Evolutionary conservation across 2,329 filamentous ascomycete genomes (phyloP).

Genomic region (Calonectria pseudoreteaudii): DNA sequence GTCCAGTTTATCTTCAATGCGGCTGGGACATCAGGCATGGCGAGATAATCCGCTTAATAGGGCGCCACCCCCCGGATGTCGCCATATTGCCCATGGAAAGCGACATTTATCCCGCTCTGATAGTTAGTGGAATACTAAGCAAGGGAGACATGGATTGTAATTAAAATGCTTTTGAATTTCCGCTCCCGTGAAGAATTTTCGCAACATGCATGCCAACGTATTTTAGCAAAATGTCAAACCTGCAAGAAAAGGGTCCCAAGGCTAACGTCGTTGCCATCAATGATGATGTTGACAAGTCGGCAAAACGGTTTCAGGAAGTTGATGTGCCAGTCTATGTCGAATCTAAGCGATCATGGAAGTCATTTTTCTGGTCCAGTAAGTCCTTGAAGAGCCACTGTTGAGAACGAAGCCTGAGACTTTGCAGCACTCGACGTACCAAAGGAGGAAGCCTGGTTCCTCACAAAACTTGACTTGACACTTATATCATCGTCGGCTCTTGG

Average conservation of each 20-base stretch:
- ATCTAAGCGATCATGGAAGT: background rate
- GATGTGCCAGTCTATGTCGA: background rate
- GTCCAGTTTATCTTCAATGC: background rate
- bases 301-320: background rate
- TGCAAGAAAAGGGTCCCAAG: background rate
- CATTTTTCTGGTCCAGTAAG: background rate
- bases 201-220: background rate
- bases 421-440: conserved; percentile 4
- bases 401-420: background rate
- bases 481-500: background rate
- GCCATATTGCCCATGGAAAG: background rate
- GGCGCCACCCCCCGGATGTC: conserved; percentile 1
- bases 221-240: background rate
- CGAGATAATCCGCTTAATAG: background rate
- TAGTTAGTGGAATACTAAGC: background rate
- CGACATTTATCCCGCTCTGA: background rate
- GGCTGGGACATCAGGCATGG: background rate
- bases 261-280: background rate
- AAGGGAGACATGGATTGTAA: background rate
- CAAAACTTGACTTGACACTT: conserved; percentile 3
- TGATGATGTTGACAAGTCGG: background rate
- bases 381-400: background rate
- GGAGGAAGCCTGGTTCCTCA: conserved; percentile 4
- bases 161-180: background rate
- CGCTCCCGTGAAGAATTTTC: background rate